Evolutionary conservation across 1,284 basidiomycete species (phyloP).

Genomic region (Melanopsichium pennsylvanicum): DNA sequence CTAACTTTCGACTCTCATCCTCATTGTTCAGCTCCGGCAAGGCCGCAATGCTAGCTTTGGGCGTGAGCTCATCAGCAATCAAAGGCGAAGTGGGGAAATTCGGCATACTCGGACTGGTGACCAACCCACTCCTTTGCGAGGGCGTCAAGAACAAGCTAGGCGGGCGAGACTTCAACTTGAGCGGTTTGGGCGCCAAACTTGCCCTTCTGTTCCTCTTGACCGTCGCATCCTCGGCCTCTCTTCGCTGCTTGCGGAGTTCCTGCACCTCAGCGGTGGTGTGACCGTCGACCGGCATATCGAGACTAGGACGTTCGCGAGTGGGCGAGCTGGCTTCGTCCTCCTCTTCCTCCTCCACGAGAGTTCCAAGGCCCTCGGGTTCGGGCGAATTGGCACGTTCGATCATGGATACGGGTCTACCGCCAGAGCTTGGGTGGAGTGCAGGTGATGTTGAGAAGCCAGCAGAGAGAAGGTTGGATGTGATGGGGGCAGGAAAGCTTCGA

Average conservation of each 20-base stretch:
- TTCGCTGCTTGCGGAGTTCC: slow-evolving; percentile 32
- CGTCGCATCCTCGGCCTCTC: slow-evolving; percentile 45
- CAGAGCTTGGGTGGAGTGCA: slow-evolving; percentile 29
- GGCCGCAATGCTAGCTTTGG: slow-evolving; percentile 4
- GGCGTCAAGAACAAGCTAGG: slow-evolving; percentile 54
- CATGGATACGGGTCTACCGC: slow-evolving; percentile 43
- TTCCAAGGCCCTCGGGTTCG: slow-evolving; percentile 49
- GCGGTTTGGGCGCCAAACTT: slow-evolving; percentile 52
- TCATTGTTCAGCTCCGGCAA: slow-evolving; percentile 10
- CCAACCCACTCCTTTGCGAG: slow-evolving; percentile 15
- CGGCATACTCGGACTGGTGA: slow-evolving; percentile 42
- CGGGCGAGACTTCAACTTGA: slow-evolving; percentile 60
- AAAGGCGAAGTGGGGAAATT: slow-evolving; percentile 24
- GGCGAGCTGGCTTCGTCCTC: slow-evolving; percentile 53
- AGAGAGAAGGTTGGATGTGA: slow-evolving; percentile 12
- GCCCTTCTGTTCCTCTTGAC: slow-evolving; percentile 50
- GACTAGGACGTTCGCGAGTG: slow-evolving; percentile 29
- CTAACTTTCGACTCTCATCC: slow-evolving; percentile 19
- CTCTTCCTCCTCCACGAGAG: slow-evolving; percentile 59
- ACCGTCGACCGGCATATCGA: slow-evolving; percentile 33
- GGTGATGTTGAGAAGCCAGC: slow-evolving; percentile 32
- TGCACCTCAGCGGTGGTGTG: slow-evolving; percentile 10
- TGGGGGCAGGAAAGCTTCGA: slow-evolving; percentile 18
- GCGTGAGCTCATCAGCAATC: slow-evolving; percentile 18
- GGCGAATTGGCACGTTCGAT: slow-evolving; percentile 35